Evolutionary conservation across 2,329 filamentous ascomycete genomes (phyloP).

Genomic region (Metarhizium guizhouense): DNA sequence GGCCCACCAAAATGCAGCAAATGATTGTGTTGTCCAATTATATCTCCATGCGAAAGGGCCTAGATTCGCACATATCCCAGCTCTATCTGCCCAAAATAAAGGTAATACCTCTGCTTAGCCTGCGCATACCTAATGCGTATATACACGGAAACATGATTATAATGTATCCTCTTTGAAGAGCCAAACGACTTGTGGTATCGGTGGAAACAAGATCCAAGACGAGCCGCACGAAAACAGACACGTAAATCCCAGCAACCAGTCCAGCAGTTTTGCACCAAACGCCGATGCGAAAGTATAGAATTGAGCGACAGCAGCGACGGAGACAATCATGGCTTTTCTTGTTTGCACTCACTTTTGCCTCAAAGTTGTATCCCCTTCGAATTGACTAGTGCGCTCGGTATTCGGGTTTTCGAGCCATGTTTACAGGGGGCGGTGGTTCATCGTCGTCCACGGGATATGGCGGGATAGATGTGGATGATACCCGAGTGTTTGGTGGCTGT

Average conservation of each 20-base stretch:
- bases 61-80: neutral
- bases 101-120: neutral
- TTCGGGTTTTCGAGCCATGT: slow-evolving; percentile 78
- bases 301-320: neutral
- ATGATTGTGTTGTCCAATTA: too few relatives aligned
- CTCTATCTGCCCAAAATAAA: neutral
- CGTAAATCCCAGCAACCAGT: neutral
- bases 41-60: neutral
- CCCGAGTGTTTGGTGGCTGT: slow-evolving; percentile 20
- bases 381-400: slow-evolving; percentile 33
- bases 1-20: too few relatives aligned
- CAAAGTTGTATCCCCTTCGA: neutral
- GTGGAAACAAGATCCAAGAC: neutral
- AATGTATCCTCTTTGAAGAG: neutral
- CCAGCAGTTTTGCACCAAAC: neutral
- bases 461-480: slow-evolving; percentile 34
- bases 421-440: slow-evolving; percentile 73
- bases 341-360: neutral
- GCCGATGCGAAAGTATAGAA: neutral
- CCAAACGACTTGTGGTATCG: neutral
- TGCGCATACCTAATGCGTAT: neutral
- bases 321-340: neutral
- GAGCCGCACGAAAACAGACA: neutral
- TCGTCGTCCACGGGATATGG: slow-evolving; percentile 77
- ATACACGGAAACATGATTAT: neutral